Base-by-base conservation (phyloP, 208 protist genomes). In the Acanthamoeba royreba region DNA sequence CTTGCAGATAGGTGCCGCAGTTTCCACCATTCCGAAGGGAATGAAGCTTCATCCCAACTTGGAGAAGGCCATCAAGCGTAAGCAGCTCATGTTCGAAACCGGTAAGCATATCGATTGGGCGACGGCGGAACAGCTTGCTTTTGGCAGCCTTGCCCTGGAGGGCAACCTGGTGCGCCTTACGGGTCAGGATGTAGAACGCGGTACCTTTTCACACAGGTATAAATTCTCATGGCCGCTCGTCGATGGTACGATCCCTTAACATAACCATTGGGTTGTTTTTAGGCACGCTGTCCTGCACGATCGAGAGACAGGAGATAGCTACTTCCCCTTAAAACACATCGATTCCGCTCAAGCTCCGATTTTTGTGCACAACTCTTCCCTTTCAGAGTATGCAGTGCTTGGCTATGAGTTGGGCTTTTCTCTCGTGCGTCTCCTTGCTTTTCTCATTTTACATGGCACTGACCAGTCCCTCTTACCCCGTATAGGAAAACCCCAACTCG, bases 301-400 rank as follows among this genome's bases (percentile, higher is more conserved):
- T 94, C 97, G 98, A 96, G 96, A 96, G 38, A 97, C 94, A 47
- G 93, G 96, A 49, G 19, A 66, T 1, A 89, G 66, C 22, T 96
- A 96, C 69, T 42, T 33, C 5, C 89, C 95, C 35, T 93, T 96
- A 94, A 72, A 53, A 33, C 90, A 99, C 95, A 95, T 99, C 79
- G 61, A 55, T 5, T 93, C 96, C 7, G 93, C 85, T 9, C 96
- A 98, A 93, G 98, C 98, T 17, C 43, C 92, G 45, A 98, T 99
- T 93, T 93, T 96, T 35, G 96, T 99, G 17, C 98, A 94, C 88
- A 99, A 99, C 96, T 98, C 97, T 79, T 97, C 97, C 13, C 97
- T 99, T 28, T 98, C 97, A 94, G 99, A 99, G 96, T 99, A 98
- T 95, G 99, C 97, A 33, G 98, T 99, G 83, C 97, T 99, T 5